Conservation (phyloP, 2,329 filamentous ascomycete genomes). For the Lachnellula occidentalis region DNA sequence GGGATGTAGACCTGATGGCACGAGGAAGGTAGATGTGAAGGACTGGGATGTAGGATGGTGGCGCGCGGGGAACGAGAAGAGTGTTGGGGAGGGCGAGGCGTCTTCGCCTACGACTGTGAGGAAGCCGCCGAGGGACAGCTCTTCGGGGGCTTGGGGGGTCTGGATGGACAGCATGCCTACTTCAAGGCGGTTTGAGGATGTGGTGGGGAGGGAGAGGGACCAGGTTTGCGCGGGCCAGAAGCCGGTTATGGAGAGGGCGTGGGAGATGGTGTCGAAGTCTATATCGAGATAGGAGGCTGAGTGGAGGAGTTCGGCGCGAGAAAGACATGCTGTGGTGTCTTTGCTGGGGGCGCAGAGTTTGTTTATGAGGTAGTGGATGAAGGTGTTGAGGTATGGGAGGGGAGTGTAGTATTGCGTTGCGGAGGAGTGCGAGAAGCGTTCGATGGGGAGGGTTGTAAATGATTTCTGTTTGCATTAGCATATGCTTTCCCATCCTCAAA, state of each 20-base stretch:
- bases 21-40: slow-evolving; percentile 60
- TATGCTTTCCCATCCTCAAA: neutral
- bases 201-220: slow-evolving; percentile 24
- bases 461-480: slow-evolving; percentile 39
- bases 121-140: slow-evolving; percentile 73
- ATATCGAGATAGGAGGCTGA: slow-evolving; percentile 66
- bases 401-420: slow-evolving; percentile 66
- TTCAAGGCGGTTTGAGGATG: slow-evolving; percentile 57
- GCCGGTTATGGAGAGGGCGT: slow-evolving; percentile 58
- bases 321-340: slow-evolving; percentile 43
- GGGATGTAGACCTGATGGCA: slow-evolving; percentile 78
- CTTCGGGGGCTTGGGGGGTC: slow-evolving; percentile 59
- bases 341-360: slow-evolving; percentile 42
- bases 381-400: slow-evolving; percentile 49
- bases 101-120: slow-evolving; percentile 75
- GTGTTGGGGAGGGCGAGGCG: slow-evolving; percentile 62
- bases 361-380: slow-evolving; percentile 49
- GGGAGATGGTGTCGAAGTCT: slow-evolving; percentile 66
- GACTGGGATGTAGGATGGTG: slow-evolving; percentile 55
- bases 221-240: slow-evolving; percentile 48
- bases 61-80: slow-evolving; percentile 79
- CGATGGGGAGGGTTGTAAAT: slow-evolving; percentile 56
- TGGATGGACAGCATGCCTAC: slow-evolving; percentile 73
- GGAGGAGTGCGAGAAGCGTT: slow-evolving; percentile 57
- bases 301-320: slow-evolving; percentile 40